phyloP scores from a whole-genome alignment of 1,284 basidiomycete species.

The Schizopora paradoxa region DNA sequence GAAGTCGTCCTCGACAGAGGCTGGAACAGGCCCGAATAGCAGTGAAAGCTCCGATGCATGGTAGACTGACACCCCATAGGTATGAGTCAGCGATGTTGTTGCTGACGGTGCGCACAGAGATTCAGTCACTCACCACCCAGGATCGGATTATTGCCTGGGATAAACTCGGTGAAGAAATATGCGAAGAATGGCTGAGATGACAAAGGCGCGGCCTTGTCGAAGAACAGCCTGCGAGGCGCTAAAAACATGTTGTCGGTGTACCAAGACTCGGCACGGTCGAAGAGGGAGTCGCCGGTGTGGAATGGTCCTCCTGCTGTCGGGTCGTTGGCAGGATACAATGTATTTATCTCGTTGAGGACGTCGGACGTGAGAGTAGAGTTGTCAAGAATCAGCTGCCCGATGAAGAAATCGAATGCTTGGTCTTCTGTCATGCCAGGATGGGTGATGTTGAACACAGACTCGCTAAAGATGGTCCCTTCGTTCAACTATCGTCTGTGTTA shows the following conservation, averaged over 20 bases:
- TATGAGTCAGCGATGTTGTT: background rate
- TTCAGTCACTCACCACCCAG: conserved; percentile 35
- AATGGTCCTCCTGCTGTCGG: conserved; percentile 41
- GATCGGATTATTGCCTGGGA: conserved; percentile 41
- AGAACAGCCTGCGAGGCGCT: conserved; percentile 42
- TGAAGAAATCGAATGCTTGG: conserved; percentile 39
- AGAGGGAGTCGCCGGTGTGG: conserved; percentile 54
- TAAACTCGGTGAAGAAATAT: conserved; percentile 51
- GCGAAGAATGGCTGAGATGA: conserved; percentile 41
- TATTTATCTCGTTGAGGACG: conserved; percentile 34
- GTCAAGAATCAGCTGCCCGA: conserved; percentile 43
- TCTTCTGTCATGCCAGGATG: conserved; percentile 35
- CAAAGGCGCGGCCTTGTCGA: conserved; percentile 39
- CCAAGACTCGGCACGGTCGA: conserved; percentile 49
- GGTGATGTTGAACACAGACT: conserved; percentile 31
- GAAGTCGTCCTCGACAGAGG: conserved; percentile 39
- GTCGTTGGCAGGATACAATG: conserved; percentile 45
- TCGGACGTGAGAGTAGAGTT: conserved; percentile 40
- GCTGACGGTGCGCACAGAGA: background rate
- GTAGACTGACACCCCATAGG: conserved; percentile 36
- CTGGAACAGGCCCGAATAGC: conserved; percentile 42
- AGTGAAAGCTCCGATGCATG: conserved; percentile 47
- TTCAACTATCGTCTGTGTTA: conserved; percentile 35
- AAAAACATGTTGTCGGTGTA: conserved; percentile 56
- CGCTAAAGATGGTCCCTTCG: conserved; percentile 44